Conservation (phyloP, 306 rosid species). For the Dryas drummondii region DNA sequence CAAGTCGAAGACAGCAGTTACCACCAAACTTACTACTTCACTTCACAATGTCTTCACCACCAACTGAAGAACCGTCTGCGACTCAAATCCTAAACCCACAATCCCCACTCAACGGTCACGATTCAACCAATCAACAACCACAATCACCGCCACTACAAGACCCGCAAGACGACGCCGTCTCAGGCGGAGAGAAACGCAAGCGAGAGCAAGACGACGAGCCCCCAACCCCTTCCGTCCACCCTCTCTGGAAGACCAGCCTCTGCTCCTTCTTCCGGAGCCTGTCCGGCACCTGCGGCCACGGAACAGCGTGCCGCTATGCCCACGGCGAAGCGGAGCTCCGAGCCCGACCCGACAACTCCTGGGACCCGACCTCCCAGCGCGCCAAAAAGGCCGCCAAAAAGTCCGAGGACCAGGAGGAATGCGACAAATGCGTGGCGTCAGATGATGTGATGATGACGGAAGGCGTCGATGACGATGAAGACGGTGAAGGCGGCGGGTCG, state of each 20-base stretch:
- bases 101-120: conserved; percentile 36
- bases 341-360: conserved; percentile 74
- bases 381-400: conserved; percentile 61
- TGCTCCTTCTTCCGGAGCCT: conserved; percentile 82
- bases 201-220: conserved; percentile 40
- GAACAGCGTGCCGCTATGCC: conserved; percentile 65
- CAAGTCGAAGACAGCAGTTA: not conserved
- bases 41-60: conserved; percentile 57
- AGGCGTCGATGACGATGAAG: conserved; percentile 45
- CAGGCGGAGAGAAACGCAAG: conserved; percentile 57
- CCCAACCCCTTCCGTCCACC: conserved; percentile 37
- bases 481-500: conserved; percentile 28
- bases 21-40: not conserved
- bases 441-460: conserved; percentile 77
- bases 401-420: conserved; percentile 24
- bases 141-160: conserved; percentile 1
- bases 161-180: conserved; percentile 31
- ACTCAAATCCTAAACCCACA: conserved; percentile 40
- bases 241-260: conserved; percentile 85
- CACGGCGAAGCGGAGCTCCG: conserved; percentile 89
- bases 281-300: conserved; percentile 68
- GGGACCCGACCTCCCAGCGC: conserved; percentile 94
- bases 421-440: conserved; percentile 16
- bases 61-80: conserved; percentile 26
- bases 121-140: conserved; percentile 21